These are phyloP conservation scores for Trichoderma arundinaceum DNA, from an alignment of 2,329 filamentous ascomycete genomes.

Conservation along the genomic window DNA sequence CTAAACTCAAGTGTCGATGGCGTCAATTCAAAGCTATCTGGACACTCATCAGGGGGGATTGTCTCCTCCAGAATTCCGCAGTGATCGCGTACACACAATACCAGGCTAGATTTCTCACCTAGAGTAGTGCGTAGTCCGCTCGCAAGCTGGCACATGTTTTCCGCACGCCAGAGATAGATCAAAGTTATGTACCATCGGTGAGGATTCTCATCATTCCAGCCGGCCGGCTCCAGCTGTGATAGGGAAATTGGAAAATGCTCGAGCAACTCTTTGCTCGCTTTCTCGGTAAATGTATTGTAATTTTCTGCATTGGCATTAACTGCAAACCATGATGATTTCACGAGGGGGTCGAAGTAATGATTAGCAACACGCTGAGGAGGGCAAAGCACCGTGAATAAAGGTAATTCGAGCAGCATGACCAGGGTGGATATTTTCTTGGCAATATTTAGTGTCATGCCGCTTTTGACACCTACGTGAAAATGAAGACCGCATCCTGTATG, in stretches of 20 bases:
- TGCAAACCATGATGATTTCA: background rate
- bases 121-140: background rate
- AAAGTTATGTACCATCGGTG: background rate
- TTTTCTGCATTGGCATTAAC: background rate
- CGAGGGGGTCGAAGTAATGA: background rate
- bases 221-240: background rate
- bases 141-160: background rate
- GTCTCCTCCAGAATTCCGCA: background rate
- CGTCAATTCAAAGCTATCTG: background rate
- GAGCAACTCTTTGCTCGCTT: background rate
- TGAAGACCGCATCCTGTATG: constrained; percentile 39
- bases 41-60: background rate
- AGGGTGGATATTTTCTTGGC: constrained; percentile 38
- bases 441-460: constrained; percentile 36
- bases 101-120: constrained; percentile 14
- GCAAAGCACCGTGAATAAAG: constrained; percentile 30
- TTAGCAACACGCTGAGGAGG: background rate
- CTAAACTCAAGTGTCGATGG: constrained; percentile 38
- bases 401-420: constrained; percentile 35
- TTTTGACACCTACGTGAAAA: constrained; percentile 37
- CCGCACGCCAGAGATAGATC: background rate
- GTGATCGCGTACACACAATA: background rate
- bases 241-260: background rate
- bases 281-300: background rate
- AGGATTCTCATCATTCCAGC: constrained; percentile 1